Evolutionary conservation across 1,139 yeast species (phyloP).

Genomic region (Zygosaccharomyces pseudobailii): DNA sequence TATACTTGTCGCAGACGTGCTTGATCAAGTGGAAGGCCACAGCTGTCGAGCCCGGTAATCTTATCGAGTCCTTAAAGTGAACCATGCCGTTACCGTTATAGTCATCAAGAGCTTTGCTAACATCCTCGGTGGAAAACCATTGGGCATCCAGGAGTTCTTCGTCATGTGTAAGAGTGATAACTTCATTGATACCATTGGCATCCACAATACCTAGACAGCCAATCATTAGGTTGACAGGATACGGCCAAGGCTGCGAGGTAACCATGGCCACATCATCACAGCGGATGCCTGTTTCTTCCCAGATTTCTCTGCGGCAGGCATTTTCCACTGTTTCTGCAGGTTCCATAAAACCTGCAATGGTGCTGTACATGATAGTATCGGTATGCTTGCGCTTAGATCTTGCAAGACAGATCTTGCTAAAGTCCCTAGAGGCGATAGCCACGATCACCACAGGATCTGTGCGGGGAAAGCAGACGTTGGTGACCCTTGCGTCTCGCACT

Average conservation of each 20-base stretch:
- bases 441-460: constrained; percentile 86
- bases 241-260: constrained; percentile 93
- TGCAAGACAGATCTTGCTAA: constrained; percentile 65
- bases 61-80: constrained; percentile 31
- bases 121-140: constrained; percentile 65
- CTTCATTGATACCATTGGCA: constrained; percentile 54
- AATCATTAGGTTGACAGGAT: constrained; percentile 87
- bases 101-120: constrained; percentile 41
- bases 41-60: constrained; percentile 46
- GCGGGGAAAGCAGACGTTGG: constrained; percentile 71
- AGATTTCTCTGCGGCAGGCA: constrained; percentile 82
- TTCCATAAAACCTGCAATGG: constrained; percentile 94
- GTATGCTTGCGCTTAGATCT: constrained; percentile 53
- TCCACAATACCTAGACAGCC: constrained; percentile 81
- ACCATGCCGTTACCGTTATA: constrained; percentile 22
- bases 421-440: constrained; percentile 62
- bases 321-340: constrained; percentile 90
- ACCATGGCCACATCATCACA: constrained; percentile 54
- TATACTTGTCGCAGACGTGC: constrained; percentile 32
- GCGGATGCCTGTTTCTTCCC: constrained; percentile 91
- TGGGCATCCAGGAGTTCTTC: constrained; percentile 78
- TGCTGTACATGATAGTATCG: constrained; percentile 59
- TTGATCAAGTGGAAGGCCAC: constrained; percentile 44
- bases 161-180: constrained; percentile 71
- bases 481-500: constrained; percentile 49